Evolutionary conservation across 2,329 filamentous ascomycete genomes (phyloP).

Genomic region (Monilinia fructicola): DNA sequence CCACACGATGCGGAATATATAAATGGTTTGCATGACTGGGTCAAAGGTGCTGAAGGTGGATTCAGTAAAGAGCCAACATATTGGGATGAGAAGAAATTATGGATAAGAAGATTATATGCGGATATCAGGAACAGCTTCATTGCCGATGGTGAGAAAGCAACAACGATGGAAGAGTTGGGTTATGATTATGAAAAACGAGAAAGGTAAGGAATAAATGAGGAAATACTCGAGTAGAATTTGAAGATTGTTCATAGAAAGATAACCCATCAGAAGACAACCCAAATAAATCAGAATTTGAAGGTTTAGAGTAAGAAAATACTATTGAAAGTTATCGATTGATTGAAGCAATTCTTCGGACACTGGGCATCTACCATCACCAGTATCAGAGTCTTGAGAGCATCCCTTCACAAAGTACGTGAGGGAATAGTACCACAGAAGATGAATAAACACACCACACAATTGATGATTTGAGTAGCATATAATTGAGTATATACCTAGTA

Average conservation of each 20-base stretch:
- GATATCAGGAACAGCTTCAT: conserved; percentile 73
- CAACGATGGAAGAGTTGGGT: conserved; percentile 69
- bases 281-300: background rate
- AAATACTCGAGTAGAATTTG: background rate
- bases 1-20: conserved; percentile 68
- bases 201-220: background rate
- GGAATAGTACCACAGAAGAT: background rate
- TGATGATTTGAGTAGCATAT: background rate
- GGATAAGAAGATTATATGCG: conserved; percentile 67
- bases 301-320: background rate
- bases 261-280: background rate
- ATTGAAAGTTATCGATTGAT: background rate
- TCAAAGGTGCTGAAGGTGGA: conserved; percentile 48
- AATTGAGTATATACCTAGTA: background rate
- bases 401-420: background rate
- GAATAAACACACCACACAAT: background rate
- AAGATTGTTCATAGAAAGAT: background rate
- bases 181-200: conserved; percentile 50
- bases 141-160: conserved; percentile 62
- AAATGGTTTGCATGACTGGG: conserved; percentile 66
- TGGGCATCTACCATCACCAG: background rate
- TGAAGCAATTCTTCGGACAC: background rate
- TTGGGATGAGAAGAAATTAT: conserved; percentile 71
- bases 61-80: conserved; percentile 65
- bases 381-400: background rate